Evolutionary conservation across 208 protist genomes (phyloP).

Genomic region (Trypanosoma avium): DNA sequence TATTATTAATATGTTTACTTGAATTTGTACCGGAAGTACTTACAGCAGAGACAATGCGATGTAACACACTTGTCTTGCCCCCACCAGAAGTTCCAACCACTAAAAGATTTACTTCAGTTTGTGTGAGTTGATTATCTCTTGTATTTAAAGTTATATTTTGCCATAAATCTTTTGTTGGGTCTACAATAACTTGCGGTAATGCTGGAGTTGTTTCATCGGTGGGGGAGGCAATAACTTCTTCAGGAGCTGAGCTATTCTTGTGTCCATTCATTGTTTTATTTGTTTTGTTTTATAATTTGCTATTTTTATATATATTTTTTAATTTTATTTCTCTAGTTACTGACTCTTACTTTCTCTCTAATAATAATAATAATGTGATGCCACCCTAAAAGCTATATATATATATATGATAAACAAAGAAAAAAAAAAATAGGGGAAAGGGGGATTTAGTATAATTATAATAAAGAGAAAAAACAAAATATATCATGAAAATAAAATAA

Average conservation of each 20-base stretch:
- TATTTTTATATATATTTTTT: too few relatives aligned
- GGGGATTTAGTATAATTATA: too few relatives aligned
- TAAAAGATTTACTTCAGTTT: slow-evolving; percentile 67
- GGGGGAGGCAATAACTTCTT: not conserved
- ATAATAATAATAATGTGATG: too few relatives aligned
- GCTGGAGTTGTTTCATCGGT: slow-evolving; percentile 17
- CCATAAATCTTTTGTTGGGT: slow-evolving; percentile 87
- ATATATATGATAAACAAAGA: too few relatives aligned
- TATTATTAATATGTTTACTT: too few relatives aligned
- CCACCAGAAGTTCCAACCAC: slow-evolving; percentile 64
- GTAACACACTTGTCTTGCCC: slow-evolving; percentile 85
- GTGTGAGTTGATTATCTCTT: slow-evolving; percentile 55
- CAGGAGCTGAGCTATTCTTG: not conserved
- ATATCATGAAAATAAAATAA: too few relatives aligned
- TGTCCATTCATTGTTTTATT: not conserved
- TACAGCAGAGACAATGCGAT: slow-evolving; percentile 65
- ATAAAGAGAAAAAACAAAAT: too few relatives aligned
- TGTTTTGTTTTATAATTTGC: too few relatives aligned
- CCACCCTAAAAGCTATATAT: too few relatives aligned
- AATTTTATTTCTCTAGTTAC: too few relatives aligned
- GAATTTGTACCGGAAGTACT: slow-evolving; percentile 35
- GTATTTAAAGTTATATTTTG: slow-evolving; percentile 85
- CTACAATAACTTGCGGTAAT: slow-evolving; percentile 48
- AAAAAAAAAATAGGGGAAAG: too few relatives aligned
- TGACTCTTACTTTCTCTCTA: too few relatives aligned